Percentiles rank a stretch among this genome's conserved stretches.
These are phyloP conservation scores for Trichoderma oligosporum DNA, from an alignment of 2,329 filamentous ascomycete genomes.

Conservation along the genomic window DNA sequence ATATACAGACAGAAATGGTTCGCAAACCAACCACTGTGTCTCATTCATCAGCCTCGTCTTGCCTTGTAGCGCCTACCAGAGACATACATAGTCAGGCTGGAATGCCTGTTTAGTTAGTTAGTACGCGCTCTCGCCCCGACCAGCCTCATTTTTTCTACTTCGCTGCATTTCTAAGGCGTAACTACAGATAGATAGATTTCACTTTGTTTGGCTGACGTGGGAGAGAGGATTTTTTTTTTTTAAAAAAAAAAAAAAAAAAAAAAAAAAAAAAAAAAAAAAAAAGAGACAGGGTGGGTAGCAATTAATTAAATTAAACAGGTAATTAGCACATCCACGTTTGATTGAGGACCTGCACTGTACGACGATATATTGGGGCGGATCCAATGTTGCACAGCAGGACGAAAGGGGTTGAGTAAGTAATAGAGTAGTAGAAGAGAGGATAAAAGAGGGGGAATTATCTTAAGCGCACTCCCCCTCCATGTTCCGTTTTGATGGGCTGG, in stretches of 20 bases:
- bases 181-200: not conserved
- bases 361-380: not conserved
- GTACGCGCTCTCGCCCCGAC: not conserved
- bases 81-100: not conserved
- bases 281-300: not conserved
- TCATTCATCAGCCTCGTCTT: not conserved
- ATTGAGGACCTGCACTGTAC: constrained; percentile 5
- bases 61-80: not conserved
- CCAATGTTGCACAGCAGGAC: not conserved
- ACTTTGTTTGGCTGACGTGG: not conserved
- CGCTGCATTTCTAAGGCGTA: not conserved
- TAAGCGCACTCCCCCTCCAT: constrained; percentile 12
- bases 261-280: not conserved
- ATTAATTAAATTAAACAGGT: not conserved
- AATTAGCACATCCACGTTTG: not conserved
- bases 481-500: not conserved
- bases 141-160: not conserved
- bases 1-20: not conserved
- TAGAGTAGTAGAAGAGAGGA: no score
- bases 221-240: not conserved
- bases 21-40: not conserved
- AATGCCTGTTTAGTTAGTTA: not conserved
- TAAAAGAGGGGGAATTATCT: not conserved
- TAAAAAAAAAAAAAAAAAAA: not conserved
- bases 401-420: no score